Evolutionary conservation across 371 early-diverging fungal genomes (phyloP), one percentile per base, ranked within the genome.

Genomic region (Aphelidium insulamus): DNA sequence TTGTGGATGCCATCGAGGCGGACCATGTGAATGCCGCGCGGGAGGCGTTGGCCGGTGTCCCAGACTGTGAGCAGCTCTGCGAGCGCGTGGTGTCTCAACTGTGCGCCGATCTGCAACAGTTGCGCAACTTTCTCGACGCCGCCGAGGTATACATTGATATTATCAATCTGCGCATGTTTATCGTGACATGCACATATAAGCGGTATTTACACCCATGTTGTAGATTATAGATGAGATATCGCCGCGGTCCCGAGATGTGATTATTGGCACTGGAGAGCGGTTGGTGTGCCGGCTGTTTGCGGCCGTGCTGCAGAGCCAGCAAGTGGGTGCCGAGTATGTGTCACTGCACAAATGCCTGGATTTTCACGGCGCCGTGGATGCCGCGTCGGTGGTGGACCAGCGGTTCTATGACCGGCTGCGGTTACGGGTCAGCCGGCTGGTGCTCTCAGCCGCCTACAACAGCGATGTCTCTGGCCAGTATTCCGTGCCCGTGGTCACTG

Each of bases 211-310:
- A 26, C 8, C 8, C 14, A 24, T 5, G 19, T 15, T 24, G 20
- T 47, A 78, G 57, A 74, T 85, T 35, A 90, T 97, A 44, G 78
- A 82, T 36, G 97, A 97, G 50, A 77, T 94, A 14, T 88, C 94
- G 12, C 88, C 90, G 30, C 63, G 86, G 37, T 87, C 94, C 2
- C 62, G 74, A 38, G 97, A 97, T 52, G 69, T 87, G 36, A 88
- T 97, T 36, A 70, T 97, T 40, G 80, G 85, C 31, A 68, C 69
- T 11, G 97, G 97, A 33, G 97, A 97, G 55, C 81, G 72, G 44
- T 55, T 97, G 4, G 71, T 87, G 1, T 88, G 92, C 39, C 61
- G 73, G 40, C 72, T 87, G 33, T 80, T 94, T 4, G 66, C 90
- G 5, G 76, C 78, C 3, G 60, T 80, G 0, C 54, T 92, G 32